phyloP scores from a whole-genome alignment of 495 filamentous ascomycete species.

The Penicillium tannophilum region DNA sequence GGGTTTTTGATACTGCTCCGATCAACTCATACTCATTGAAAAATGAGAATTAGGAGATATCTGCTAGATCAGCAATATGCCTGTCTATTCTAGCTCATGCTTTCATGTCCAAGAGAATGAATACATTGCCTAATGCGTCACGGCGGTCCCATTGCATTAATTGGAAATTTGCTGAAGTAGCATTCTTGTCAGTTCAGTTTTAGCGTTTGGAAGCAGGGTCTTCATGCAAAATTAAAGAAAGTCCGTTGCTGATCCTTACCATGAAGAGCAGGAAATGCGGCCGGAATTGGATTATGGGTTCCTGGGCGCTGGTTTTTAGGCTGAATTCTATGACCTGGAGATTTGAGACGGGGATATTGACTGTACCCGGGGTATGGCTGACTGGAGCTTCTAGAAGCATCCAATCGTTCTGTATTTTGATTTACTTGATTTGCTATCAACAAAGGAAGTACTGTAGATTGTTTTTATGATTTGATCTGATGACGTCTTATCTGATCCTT shows the following conservation, averaged over 20 bases:
- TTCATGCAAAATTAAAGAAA: not conserved
- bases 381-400: not conserved
- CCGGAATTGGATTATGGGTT: not conserved
- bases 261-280: not conserved
- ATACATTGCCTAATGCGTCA: not conserved
- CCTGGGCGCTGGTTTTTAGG: not conserved
- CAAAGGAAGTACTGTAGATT: not conserved
- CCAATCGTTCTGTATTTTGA: not conserved
- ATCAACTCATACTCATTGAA: no score
- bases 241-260: not conserved
- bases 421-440: not conserved
- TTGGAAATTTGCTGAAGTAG: not conserved
- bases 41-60: not conserved
- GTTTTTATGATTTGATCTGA: not conserved
- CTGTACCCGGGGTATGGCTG: not conserved
- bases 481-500: conserved; percentile 2
- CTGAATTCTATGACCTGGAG: not conserved
- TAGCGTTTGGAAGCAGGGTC: not conserved
- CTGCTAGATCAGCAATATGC: not conserved
- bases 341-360: not conserved
- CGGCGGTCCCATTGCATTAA: not conserved
- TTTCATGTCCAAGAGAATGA: not conserved
- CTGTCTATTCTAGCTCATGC: not conserved
- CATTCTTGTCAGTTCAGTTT: not conserved
- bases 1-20: no score